A percentile compares a stretch with the other conserved stretches of the same genome.
phyloP scores from a whole-genome alignment of 495 filamentous ascomycete species.

The Hyaloscypha variabilis region DNA sequence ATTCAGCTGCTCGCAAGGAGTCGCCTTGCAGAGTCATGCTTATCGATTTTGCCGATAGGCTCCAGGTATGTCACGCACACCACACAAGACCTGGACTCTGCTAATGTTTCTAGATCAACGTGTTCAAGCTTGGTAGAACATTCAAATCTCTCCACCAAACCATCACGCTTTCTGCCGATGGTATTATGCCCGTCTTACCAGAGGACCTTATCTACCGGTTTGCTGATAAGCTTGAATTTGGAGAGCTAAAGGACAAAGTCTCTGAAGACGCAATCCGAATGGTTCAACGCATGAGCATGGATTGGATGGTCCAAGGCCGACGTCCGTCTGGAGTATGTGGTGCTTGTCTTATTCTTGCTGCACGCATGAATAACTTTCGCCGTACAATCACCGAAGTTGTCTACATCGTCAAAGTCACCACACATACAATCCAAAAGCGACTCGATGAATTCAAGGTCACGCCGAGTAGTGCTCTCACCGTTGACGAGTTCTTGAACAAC shows the following conservation, averaged over 20 bases:
- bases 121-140: constrained; percentile 84
- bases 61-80: constrained; percentile 48
- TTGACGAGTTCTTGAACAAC: constrained; percentile 81
- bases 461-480: constrained; percentile 74
- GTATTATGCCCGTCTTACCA: constrained; percentile 63
- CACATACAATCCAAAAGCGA: constrained; percentile 84
- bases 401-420: constrained; percentile 93
- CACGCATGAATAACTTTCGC: constrained; percentile 96
- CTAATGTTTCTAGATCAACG: constrained; percentile 67
- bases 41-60: constrained; percentile 90
- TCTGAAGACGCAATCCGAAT: constrained; percentile 84
- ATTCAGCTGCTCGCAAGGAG: constrained; percentile 76
- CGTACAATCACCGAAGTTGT: constrained; percentile 91
- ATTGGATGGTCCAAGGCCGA: constrained; percentile 95
- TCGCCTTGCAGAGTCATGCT: constrained; percentile 72
- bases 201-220: constrained; percentile 90
- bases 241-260: constrained; percentile 71
- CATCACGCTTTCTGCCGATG: constrained; percentile 56
- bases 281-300: constrained; percentile 87
- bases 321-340: constrained; percentile 93
- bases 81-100: neutral
- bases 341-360: constrained; percentile 90
- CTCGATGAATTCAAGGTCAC: constrained; percentile 88
- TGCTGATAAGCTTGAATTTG: constrained; percentile 87
- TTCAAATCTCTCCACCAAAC: constrained; percentile 76